Percentiles rank a stretch among this genome's conserved stretches.
Evolutionary conservation across 768 basidiomycete species (phyloP).

Genomic region (Trichaptum fuscoviolaceum): DNA sequence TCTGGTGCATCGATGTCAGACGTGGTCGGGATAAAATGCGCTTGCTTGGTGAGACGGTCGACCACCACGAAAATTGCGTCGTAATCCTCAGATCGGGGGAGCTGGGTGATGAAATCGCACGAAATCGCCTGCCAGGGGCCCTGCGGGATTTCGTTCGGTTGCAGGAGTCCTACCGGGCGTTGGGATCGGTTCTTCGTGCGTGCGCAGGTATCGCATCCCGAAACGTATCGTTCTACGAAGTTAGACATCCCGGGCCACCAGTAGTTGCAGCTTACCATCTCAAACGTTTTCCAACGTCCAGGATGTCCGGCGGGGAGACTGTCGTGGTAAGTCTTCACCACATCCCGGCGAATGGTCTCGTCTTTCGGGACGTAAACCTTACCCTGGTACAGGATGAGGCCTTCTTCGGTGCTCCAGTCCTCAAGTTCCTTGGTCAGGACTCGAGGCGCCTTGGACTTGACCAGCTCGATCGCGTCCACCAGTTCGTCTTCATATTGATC

Average conservation of each 20-base stretch:
- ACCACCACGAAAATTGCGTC: constrained; percentile 19
- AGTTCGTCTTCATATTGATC: not conserved
- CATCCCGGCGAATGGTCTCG: not conserved
- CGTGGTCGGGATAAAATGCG: constrained; percentile 12
- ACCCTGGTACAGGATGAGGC: too few relatives aligned
- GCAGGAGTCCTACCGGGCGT: constrained; percentile 13
- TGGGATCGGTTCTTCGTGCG: constrained; percentile 17
- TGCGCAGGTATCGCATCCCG: constrained; percentile 20
- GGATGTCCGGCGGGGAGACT: constrained; percentile 12
- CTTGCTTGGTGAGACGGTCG: constrained; percentile 17
- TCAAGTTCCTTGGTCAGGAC: too few relatives aligned
- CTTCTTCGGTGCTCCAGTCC: too few relatives aligned
- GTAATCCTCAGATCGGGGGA: constrained; percentile 18
- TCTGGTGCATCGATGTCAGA: constrained; percentile 13
- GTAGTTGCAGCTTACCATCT: constrained; percentile 22
- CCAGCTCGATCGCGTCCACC: too few relatives aligned
- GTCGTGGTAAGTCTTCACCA: constrained; percentile 10
- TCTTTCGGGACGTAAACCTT: too few relatives aligned
- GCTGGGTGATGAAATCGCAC: constrained; percentile 21
- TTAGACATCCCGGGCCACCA: constrained; percentile 22
- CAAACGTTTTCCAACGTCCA: constrained; percentile 11
- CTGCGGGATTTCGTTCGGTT: constrained; percentile 10
- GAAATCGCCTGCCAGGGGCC: constrained; percentile 25
- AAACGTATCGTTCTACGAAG: constrained; percentile 22
- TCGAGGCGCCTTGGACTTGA: too few relatives aligned